Evolutionary conservation across 441 rosid genomes (phyloP), one percentile per base, ranked within the genome.

Genomic region (Aquilaria agallochum): DNA sequence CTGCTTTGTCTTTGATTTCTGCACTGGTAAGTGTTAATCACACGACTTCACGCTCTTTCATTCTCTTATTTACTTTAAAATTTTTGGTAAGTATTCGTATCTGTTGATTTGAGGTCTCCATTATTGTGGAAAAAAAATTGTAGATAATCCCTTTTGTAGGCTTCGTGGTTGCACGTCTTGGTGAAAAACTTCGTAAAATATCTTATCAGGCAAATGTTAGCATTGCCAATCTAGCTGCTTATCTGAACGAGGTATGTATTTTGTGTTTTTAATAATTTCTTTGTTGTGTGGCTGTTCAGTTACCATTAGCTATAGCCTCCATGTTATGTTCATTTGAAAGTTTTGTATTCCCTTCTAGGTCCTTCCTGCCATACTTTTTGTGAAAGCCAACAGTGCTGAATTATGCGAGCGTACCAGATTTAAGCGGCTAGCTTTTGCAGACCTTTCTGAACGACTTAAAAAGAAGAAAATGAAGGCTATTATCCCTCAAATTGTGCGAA

Each of bases 401-500:
- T 58, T 68, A 20, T 81, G 78, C 60, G 98, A 90, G 84, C 75
- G 68, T 76, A 76, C 82, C 33, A 84, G 95, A 77, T 89, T 90
- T 72, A 75, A 70, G 73, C 81, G 77, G 80, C 90, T 85, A 72
- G 97, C 96, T 55, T 58, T 57, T 66, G 79, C 74, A 64, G 93
- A 85, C 71, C 83, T 78, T 44, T 69, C 78, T 68, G 80, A 71
- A 55, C 79, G 53, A 57, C 80, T 93, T 66, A 78, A 72, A 65
- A 93, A 94, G 86, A 94, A 73, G 86, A 87, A 89, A 76, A 87
- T 94, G 97, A 94, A 90, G 80, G 93, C 87, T 8, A 81, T 90
- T 57, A 82, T 87, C 66, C 98, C 98, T 55, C 97, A 90, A 76
- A 81, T 85, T 53, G 68, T 84, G 60, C 97, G 87, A 73, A 71